Percentiles rank a stretch among this genome's conserved stretches.
Evolutionary conservation across 164 flowering plant genomes (phyloP).

Genomic region (Sextonia rubra): DNA sequence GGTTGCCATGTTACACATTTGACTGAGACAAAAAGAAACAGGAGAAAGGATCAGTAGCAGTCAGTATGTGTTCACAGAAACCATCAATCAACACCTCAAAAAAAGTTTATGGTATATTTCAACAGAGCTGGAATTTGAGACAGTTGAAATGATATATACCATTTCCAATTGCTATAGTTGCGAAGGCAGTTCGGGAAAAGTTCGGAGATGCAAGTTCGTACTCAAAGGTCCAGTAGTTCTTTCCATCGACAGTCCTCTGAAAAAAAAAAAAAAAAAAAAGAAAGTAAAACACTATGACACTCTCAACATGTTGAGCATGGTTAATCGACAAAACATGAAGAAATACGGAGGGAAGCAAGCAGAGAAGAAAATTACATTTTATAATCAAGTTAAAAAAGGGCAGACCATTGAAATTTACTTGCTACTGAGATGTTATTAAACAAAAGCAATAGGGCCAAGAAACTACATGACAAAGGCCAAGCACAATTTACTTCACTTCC

Average conservation of each 20-base stretch:
- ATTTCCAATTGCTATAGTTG: constrained; percentile 70
- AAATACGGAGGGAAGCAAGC: not conserved
- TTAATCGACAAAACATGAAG: not conserved
- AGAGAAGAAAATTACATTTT: not conserved
- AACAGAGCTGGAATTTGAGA: not conserved
- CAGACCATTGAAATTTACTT: no score
- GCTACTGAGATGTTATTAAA: no score
- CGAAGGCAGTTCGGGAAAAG: constrained; percentile 61
- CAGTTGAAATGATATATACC: constrained; percentile 34
- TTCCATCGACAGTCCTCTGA: constrained; percentile 49
- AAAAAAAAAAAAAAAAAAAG: constrained; percentile 18
- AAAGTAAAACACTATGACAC: not conserved
- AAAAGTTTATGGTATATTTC: no score
- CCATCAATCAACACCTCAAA: not conserved
- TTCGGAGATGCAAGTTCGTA: constrained; percentile 55
- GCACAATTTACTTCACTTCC: no score
- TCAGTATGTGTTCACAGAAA: not conserved
- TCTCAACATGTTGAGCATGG: not conserved
- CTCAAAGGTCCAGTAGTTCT: constrained; percentile 73
- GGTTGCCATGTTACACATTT: not conserved
- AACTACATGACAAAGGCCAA: no score
- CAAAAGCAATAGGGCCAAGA: no score
- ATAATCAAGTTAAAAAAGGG: no score
- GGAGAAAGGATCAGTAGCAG: not conserved
- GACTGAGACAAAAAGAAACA: not conserved